Evolutionary conservation across 2,329 filamentous ascomycete genomes (phyloP).

Genomic region (Exophiala dermatitidis): DNA sequence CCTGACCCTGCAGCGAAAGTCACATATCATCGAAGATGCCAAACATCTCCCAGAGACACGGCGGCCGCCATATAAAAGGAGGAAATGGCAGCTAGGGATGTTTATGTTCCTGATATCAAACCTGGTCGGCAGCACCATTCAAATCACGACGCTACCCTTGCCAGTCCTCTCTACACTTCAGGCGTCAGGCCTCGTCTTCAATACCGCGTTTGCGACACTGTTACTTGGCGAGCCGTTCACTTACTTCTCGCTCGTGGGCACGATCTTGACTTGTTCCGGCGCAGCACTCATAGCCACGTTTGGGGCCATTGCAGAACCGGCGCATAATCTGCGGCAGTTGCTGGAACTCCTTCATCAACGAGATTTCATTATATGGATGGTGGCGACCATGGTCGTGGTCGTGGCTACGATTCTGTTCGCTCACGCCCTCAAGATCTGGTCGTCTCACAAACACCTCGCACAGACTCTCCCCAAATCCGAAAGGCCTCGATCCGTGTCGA

Average conservation of each 20-base stretch:
- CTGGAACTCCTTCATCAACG: slow-evolving; percentile 64
- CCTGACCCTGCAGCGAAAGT: slow-evolving; percentile 93
- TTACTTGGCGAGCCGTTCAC: slow-evolving; percentile 93
- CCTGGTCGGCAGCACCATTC: slow-evolving; percentile 87
- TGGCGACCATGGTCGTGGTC: slow-evolving; percentile 67
- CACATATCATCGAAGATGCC: slow-evolving; percentile 94
- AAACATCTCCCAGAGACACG: slow-evolving; percentile 70
- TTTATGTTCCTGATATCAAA: slow-evolving; percentile 94
- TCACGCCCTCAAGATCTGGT: slow-evolving; percentile 35
- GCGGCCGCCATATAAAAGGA: slow-evolving; percentile 78
- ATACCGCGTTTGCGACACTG: slow-evolving; percentile 91
- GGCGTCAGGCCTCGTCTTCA: slow-evolving; percentile 94
- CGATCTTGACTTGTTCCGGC: slow-evolving; percentile 75
- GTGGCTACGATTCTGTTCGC: slow-evolving; percentile 58
- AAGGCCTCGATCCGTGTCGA: slow-evolving; percentile 21
- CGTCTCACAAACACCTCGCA: slow-evolving; percentile 23
- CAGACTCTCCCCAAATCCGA: slow-evolving; percentile 22
- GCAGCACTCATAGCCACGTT: slow-evolving; percentile 91
- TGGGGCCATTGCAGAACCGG: slow-evolving; percentile 86
- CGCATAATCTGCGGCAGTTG: slow-evolving; percentile 78
- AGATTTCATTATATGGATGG: slow-evolving; percentile 84
- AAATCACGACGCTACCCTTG: slow-evolving; percentile 91
- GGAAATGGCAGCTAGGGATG: slow-evolving; percentile 95
- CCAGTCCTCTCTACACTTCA: slow-evolving; percentile 93
- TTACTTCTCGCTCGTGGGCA: slow-evolving; percentile 83